Evolutionary conservation across 1,284 basidiomycete genomes (phyloP), one percentile per base, ranked within the genome.

Genomic region (Cryptococcus sp.): DNA sequence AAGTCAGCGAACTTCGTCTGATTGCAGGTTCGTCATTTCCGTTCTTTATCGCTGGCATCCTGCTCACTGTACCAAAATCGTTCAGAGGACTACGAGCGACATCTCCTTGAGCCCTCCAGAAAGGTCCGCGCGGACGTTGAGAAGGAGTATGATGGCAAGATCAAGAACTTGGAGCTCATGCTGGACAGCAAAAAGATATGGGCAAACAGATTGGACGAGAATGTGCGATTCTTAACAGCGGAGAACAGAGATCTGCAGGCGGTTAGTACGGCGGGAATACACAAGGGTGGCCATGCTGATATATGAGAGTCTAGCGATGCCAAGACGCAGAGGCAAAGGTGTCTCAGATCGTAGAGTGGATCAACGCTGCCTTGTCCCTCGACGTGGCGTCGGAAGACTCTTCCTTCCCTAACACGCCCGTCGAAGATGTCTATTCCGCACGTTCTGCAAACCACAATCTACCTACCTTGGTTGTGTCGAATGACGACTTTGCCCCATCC

Each of bases 101-200:
- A 77, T 52, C 81, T 89, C 41, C 86, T 85, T 15, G 87, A 88
- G 64, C 88, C 88, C 1, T 75, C 87, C 49, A 80, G 86, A 22
- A 85, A 85, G 46, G 86, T 89, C 2, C 82, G 85, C 43, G 89
- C 91, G 71, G 89, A 91, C 55, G 87, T 91, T 3, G 89, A 91
- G 78, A 84, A 80, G 62, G 89, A 93, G 72, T 93, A 87, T 86
- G 68, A 77, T 8, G 81, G 59, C 3, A 86, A 84, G 72, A 72
- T 92, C 0, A 84, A 85, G 34, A 82, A 81, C 25, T 85, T 91
- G 70, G 78, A 81, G 55, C 81, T 78, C 65, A 81, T 80, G 63
- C 73, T 85, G 20, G 84, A 87, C 69, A 67, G 63, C 62, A 77
- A 77, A 62, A 62, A 58, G 50, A 73, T 74, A 40, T 77, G 74